Conservation (phyloP, 2,329 filamentous ascomycete species). For the Colletotrichum falcatum region DNA sequence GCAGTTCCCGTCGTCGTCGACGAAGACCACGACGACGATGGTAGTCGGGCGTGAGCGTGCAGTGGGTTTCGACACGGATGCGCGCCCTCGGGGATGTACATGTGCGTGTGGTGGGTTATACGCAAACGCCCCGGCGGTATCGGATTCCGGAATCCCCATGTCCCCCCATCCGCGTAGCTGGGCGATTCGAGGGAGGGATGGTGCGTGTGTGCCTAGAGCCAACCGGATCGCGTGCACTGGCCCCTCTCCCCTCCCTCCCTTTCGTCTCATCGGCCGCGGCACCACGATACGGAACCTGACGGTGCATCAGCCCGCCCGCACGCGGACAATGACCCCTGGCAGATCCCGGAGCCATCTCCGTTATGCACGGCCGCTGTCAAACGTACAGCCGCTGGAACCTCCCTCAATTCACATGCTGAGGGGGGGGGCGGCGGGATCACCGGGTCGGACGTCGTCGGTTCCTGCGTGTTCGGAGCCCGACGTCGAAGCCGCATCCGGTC, state of each 20-base stretch:
- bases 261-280: not conserved
- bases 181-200: not conserved
- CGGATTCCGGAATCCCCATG: not conserved
- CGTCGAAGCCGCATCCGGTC: conserved; percentile 6
- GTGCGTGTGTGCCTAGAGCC: not conserved
- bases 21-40: no score
- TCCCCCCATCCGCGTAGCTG: not conserved
- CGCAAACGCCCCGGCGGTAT: not conserved
- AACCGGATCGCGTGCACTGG: not conserved
- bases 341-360: not conserved
- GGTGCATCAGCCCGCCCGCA: not conserved
- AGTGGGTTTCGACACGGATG: not conserved
- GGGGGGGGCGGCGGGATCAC: not conserved
- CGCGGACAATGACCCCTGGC: not conserved
- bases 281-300: not conserved
- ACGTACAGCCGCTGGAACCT: not conserved
- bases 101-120: not conserved
- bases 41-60: not conserved
- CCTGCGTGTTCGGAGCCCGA: not conserved
- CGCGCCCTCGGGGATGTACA: conserved; percentile 9
- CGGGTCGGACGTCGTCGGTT: not conserved
- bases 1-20: not conserved
- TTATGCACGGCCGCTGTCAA: conserved; percentile 14
- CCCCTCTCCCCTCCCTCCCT: not conserved
- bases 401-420: not conserved